These are phyloP conservation scores for Haberlea rhodopensis DNA, from an alignment of 257 asterid species.

Conservation along the genomic window DNA sequence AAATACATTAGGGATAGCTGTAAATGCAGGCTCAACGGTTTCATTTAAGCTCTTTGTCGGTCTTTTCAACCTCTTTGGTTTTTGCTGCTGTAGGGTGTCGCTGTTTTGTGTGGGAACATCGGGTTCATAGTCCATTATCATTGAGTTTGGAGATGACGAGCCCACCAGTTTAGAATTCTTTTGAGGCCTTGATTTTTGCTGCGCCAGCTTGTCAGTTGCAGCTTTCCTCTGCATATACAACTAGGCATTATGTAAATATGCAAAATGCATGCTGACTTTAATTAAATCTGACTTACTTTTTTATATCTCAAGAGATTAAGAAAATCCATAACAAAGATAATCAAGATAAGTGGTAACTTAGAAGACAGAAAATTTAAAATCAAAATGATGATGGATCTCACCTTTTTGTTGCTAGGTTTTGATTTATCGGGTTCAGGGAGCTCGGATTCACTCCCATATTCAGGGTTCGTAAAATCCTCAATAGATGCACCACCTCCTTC, in stretches of 20 bases:
- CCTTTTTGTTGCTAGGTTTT: slow-evolving; percentile 73
- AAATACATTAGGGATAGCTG: slow-evolving; percentile 37
- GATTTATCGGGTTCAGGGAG: slow-evolving; percentile 57
- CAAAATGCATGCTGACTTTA: background rate
- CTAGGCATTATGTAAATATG: background rate
- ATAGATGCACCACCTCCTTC: slow-evolving; percentile 89
- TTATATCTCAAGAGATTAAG: background rate
- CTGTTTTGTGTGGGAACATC: slow-evolving; percentile 44
- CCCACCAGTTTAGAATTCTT: slow-evolving; percentile 50
- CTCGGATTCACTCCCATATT: slow-evolving; percentile 46
- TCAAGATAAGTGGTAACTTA: background rate
- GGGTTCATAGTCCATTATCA: slow-evolving; percentile 41
- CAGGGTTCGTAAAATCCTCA: slow-evolving; percentile 64
- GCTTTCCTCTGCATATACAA: slow-evolving; percentile 64
- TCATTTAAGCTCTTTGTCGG: slow-evolving; percentile 92
- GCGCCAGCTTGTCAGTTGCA: slow-evolving; percentile 47
- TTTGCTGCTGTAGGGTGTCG: slow-evolving; percentile 55
- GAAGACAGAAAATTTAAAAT: slow-evolving; percentile 5
- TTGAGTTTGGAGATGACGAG: slow-evolving; percentile 42
- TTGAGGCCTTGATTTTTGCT: slow-evolving; percentile 50
- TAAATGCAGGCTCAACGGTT: slow-evolving; percentile 83
- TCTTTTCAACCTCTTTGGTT: slow-evolving; percentile 89
- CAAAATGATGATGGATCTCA: slow-evolving; percentile 27
- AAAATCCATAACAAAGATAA: background rate
- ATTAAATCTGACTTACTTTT: background rate